These are phyloP conservation scores for Aegilops tauschii DNA, from an alignment of 176 grass and related monocot genomes.

Conservation along the genomic window DNA sequence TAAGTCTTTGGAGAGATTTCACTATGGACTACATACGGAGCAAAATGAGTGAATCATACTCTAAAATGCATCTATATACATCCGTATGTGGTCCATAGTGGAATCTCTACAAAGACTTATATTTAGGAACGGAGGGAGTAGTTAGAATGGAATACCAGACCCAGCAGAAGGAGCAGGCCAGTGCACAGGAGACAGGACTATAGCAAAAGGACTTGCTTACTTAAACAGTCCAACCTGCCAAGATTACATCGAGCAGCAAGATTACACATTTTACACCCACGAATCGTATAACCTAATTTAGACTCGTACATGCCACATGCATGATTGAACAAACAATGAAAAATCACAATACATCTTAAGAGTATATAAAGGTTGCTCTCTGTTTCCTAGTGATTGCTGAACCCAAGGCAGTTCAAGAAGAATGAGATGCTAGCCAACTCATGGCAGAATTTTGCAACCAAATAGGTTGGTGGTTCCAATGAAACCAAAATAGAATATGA, in stretches of 20 bases:
- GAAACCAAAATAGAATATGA: background rate
- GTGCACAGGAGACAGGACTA: slow-evolving; percentile 4
- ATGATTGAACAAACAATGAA: background rate
- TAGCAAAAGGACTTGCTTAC: background rate
- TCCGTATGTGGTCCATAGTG: too few relatives aligned
- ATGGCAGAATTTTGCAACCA: background rate
- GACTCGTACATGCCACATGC: background rate
- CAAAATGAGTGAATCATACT: too few relatives aligned
- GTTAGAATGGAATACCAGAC: background rate
- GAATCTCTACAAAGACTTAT: too few relatives aligned
- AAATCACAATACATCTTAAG: background rate
- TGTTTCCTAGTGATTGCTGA: background rate
- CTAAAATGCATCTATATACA: too few relatives aligned
- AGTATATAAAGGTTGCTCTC: background rate
- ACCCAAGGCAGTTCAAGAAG: background rate
- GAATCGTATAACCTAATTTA: background rate
- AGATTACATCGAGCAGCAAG: background rate
- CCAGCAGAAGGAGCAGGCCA: background rate
- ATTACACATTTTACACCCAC: background rate
- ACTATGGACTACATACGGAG: too few relatives aligned
- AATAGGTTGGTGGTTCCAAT: background rate
- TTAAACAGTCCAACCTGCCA: background rate
- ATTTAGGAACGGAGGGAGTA: too few relatives aligned
- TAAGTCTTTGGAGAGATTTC: too few relatives aligned
- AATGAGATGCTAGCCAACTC: background rate